These are phyloP conservation scores for Pyrenophora tritici-repentis DNA, from an alignment of 2,329 filamentous ascomycete genomes.

Conservation along the genomic window DNA sequence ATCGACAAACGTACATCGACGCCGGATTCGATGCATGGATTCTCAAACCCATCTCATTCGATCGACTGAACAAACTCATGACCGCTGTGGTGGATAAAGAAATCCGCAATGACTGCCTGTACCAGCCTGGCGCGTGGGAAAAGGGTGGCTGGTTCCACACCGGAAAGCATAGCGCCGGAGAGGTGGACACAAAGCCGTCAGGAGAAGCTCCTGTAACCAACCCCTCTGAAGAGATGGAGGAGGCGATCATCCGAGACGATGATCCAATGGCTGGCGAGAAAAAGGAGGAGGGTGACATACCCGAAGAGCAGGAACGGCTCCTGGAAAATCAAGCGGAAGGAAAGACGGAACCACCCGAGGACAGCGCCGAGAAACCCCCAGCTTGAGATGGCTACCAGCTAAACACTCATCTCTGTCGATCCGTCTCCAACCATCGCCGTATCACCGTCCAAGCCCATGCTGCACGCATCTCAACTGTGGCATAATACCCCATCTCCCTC, in stretches of 20 bases:
- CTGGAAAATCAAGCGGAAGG: slow-evolving; percentile 18
- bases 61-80: slow-evolving; percentile 71
- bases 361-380: slow-evolving; percentile 2
- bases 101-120: slow-evolving; percentile 66
- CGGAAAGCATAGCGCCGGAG: slow-evolving; percentile 45
- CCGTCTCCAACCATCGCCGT: no score
- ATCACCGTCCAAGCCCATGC: no score
- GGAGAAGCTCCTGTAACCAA: slow-evolving; percentile 23
- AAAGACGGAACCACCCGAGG: slow-evolving; percentile 10
- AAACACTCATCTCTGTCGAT: no score
- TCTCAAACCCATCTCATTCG: slow-evolving; percentile 84
- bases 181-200: slow-evolving; percentile 46
- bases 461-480: no score
- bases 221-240: slow-evolving; percentile 22
- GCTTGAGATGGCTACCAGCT: slow-evolving; percentile 1
- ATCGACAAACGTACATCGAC: slow-evolving; percentile 71
- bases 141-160: slow-evolving; percentile 79
- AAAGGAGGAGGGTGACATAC: slow-evolving; percentile 17
- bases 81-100: slow-evolving; percentile 68
- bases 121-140: slow-evolving; percentile 77
- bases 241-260: slow-evolving; percentile 25
- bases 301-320: slow-evolving; percentile 31
- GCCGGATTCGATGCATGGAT: slow-evolving; percentile 92
- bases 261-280: slow-evolving; percentile 27
- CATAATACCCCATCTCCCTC: no score